These are phyloP conservation scores for Sporothrix luriei DNA, from an alignment of 2,329 filamentous ascomycete species.

Conservation along the genomic window DNA sequence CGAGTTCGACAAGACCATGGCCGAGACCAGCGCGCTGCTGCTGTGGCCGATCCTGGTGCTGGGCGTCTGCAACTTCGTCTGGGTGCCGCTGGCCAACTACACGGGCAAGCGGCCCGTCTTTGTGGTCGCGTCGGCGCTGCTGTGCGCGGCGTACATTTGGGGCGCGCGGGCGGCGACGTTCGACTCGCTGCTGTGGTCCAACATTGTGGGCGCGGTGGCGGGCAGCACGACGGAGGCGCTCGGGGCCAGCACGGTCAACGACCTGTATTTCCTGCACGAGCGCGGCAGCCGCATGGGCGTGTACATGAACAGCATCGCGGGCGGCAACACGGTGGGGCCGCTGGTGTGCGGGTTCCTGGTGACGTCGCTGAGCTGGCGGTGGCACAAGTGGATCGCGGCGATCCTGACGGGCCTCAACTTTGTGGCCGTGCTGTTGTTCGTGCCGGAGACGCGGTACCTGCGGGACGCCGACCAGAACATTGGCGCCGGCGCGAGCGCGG, in stretches of 20 bases:
- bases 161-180: constrained; percentile 48
- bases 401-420: constrained; percentile 41
- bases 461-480: constrained; percentile 36
- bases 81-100: constrained; percentile 52
- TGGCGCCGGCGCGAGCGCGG: not conserved
- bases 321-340: constrained; percentile 42
- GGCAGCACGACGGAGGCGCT: constrained; percentile 51
- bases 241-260: constrained; percentile 44
- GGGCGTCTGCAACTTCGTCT: constrained; percentile 54
- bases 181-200: constrained; percentile 49
- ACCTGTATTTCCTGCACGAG: constrained; percentile 44
- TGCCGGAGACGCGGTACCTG: constrained; percentile 42
- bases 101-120: constrained; percentile 52
- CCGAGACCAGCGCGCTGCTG: constrained; percentile 49
- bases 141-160: constrained; percentile 49
- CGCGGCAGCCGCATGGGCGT: constrained; percentile 42
- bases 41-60: constrained; percentile 50
- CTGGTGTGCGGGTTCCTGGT: constrained; percentile 42
- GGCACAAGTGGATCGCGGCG: constrained; percentile 42
- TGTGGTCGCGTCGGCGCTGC: constrained; percentile 47
- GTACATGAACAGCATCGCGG: constrained; percentile 42
- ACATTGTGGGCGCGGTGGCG: constrained; percentile 50
- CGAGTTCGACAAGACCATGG: constrained; percentile 49
- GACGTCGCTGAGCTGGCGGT: constrained; percentile 41
- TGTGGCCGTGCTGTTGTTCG: constrained; percentile 40